Percentiles rank a stretch among this genome's conserved stretches.
Evolutionary conservation across 2,329 filamentous ascomycete species (phyloP).

Genomic region (Fusarium luffae): DNA sequence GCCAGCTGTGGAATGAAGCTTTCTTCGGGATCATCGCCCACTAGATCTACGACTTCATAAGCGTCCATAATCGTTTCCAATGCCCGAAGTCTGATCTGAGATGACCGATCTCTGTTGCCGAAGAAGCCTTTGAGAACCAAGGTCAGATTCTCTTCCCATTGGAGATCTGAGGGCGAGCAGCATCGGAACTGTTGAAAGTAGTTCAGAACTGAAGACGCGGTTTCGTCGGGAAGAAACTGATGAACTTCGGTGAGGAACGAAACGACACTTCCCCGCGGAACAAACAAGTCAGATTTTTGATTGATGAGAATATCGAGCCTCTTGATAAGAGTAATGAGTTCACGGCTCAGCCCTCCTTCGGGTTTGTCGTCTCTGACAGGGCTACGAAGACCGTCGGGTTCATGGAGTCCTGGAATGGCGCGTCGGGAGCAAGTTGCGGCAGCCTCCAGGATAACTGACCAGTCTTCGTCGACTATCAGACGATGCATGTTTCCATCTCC

Average conservation of each 20-base stretch:
- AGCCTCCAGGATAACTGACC: constrained; percentile 70
- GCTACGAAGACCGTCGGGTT: constrained; percentile 41
- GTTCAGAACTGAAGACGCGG: constrained; percentile 71
- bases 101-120: constrained; percentile 68
- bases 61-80: constrained; percentile 70
- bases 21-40: constrained; percentile 68
- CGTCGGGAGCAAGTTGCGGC: constrained; percentile 64
- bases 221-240: constrained; percentile 70
- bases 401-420: constrained; percentile 39
- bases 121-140: constrained; percentile 73
- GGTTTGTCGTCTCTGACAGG: constrained; percentile 45
- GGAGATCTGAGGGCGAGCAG: constrained; percentile 75
- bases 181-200: constrained; percentile 76
- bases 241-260: constrained; percentile 73
- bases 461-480: constrained; percentile 73
- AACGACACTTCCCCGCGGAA: constrained; percentile 74
- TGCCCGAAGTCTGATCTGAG: constrained; percentile 70
- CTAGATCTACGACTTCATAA: constrained; percentile 67
- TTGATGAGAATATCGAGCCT: constrained; percentile 61
- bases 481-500: constrained; percentile 64
- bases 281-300: constrained; percentile 62
- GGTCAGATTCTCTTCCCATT: constrained; percentile 73
- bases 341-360: constrained; percentile 54
- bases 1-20: constrained; percentile 69
- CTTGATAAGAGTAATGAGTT: constrained; percentile 59